phyloP scores from a whole-genome alignment of 768 basidiomycete genomes.

The Dacryopinax spathularia region DNA sequence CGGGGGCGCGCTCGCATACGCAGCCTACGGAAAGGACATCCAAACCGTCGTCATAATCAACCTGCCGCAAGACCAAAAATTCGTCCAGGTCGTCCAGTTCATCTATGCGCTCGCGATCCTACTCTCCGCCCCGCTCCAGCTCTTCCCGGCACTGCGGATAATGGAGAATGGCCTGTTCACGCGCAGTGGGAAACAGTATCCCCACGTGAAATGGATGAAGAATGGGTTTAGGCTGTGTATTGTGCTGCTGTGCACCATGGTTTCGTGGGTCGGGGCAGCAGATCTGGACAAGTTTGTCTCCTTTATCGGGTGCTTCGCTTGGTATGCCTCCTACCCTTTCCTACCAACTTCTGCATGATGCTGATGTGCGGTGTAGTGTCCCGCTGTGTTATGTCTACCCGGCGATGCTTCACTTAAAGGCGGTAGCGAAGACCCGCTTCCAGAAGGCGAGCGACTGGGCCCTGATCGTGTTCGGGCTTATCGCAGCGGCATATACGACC shows the following conservation, averaged over 20 bases:
- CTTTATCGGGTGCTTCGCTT: constrained; percentile 85
- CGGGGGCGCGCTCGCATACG: constrained; percentile 72
- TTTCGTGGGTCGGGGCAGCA: constrained; percentile 30
- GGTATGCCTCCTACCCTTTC: constrained; percentile 36
- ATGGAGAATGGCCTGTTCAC: constrained; percentile 91
- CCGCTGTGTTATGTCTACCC: constrained; percentile 92
- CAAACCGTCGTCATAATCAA: constrained; percentile 93
- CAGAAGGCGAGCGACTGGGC: constrained; percentile 55
- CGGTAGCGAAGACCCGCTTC: constrained; percentile 56
- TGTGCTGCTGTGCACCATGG: constrained; percentile 56
- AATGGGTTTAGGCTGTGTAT: constrained; percentile 39
- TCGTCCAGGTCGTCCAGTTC: constrained; percentile 81
- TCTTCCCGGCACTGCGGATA: constrained; percentile 95
- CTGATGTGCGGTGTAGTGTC: constrained; percentile 37
- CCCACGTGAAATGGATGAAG: constrained; percentile 89
- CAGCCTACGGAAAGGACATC: constrained; percentile 73
- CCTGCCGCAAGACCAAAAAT: constrained; percentile 63
- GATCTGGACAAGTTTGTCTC: constrained; percentile 95
- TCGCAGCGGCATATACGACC: constrained; percentile 66
- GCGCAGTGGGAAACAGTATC: constrained; percentile 67
- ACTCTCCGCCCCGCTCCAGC: constrained; percentile 81
- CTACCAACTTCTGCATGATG: constrained; percentile 1
- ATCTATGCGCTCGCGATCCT: constrained; percentile 86
- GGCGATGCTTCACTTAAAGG: constrained; percentile 80
- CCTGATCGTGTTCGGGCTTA: constrained; percentile 59